Conservation (phyloP, 371 early-diverging fungal species). For the Apophysomyces trapeziformis region DNA sequence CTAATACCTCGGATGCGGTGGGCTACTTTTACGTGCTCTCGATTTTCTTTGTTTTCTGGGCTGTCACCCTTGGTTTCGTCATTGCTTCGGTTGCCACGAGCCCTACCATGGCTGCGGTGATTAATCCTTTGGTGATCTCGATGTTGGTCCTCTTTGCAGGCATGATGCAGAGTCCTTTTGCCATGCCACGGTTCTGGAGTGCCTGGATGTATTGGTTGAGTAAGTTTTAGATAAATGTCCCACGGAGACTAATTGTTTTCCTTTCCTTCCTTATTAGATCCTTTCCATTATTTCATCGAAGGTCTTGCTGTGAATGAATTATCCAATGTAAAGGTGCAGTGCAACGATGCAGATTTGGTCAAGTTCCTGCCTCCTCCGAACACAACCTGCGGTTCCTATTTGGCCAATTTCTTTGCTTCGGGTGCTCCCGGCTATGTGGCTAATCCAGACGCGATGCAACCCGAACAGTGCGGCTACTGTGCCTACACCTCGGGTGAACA, state of each 20-base stretch:
- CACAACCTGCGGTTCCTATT: conserved; percentile 58
- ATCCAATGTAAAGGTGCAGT: conserved; percentile 42
- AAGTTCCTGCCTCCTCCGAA: conserved; percentile 53
- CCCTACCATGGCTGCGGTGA: conserved; percentile 56
- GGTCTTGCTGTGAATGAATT: conserved; percentile 67
- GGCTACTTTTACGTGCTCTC: conserved; percentile 59
- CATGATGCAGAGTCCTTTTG: conserved; percentile 51
- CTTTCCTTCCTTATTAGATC: conserved; percentile 30
- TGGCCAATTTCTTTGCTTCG: conserved; percentile 43
- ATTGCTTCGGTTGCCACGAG: conserved; percentile 62
- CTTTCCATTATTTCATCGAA: conserved; percentile 67
- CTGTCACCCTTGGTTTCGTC: conserved; percentile 64
- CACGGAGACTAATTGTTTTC: neutral
- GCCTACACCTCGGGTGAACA: conserved; percentile 54
- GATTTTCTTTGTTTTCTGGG: conserved; percentile 56
- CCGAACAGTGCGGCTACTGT: conserved; percentile 61
- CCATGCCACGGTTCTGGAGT: conserved; percentile 68
- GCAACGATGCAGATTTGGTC: conserved; percentile 46
- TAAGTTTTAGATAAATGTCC: neutral
- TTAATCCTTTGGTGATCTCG: conserved; percentile 62
- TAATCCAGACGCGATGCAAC: conserved; percentile 37
- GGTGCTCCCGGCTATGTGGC: conserved; percentile 55
- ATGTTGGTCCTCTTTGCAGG: conserved; percentile 64
- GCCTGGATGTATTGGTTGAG: conserved; percentile 66
- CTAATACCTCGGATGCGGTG: conserved; percentile 38